A percentile compares a stretch with the other conserved stretches of the same genome.
Conservation (phyloP, 2,329 filamentous ascomycete species). For the Colletotrichum magnum region DNA sequence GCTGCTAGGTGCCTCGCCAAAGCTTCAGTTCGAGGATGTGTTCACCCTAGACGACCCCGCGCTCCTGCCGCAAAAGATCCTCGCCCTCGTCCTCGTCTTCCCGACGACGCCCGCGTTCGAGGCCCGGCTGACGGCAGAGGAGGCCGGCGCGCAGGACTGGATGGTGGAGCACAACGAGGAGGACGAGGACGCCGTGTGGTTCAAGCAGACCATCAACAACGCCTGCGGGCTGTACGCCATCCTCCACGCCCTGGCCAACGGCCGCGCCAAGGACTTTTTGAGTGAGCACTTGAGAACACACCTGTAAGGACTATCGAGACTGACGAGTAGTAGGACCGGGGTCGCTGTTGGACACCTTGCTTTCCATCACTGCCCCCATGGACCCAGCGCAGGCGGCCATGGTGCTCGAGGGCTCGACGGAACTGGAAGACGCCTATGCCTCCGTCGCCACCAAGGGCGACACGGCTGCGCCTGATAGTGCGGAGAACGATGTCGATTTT, state of each 20-base stretch:
- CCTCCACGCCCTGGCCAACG: slow-evolving; percentile 75
- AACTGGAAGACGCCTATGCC: slow-evolving; percentile 75
- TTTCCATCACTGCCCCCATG: slow-evolving; percentile 73
- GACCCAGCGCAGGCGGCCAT: slow-evolving; percentile 69
- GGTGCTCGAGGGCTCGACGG: slow-evolving; percentile 74
- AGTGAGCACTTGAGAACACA: slow-evolving; percentile 48
- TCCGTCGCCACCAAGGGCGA: slow-evolving; percentile 73
- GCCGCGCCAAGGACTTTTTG: slow-evolving; percentile 49
- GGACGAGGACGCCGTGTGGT: slow-evolving; percentile 77
- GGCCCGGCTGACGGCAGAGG: slow-evolving; percentile 58
- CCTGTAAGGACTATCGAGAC: not conserved
- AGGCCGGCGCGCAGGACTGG: slow-evolving; percentile 39
- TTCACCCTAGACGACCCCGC: slow-evolving; percentile 78
- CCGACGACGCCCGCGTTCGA: slow-evolving; percentile 75
- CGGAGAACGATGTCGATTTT: slow-evolving; percentile 75
- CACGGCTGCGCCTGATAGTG: slow-evolving; percentile 69
- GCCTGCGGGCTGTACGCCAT: slow-evolving; percentile 79
- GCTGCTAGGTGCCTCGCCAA: slow-evolving; percentile 71
- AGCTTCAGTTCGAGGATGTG: slow-evolving; percentile 77
- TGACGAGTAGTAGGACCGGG: slow-evolving; percentile 27
- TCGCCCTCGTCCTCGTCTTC: slow-evolving; percentile 79
- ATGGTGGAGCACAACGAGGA: slow-evolving; percentile 53
- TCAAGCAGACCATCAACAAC: slow-evolving; percentile 80
- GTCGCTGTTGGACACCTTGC: slow-evolving; percentile 62
- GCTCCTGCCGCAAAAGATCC: slow-evolving; percentile 68